Percentiles rank a stretch among this genome's conserved stretches.
phyloP scores from a whole-genome alignment of 192 early-diverging fungal genomes.

The Backusella mclennaniae region DNA sequence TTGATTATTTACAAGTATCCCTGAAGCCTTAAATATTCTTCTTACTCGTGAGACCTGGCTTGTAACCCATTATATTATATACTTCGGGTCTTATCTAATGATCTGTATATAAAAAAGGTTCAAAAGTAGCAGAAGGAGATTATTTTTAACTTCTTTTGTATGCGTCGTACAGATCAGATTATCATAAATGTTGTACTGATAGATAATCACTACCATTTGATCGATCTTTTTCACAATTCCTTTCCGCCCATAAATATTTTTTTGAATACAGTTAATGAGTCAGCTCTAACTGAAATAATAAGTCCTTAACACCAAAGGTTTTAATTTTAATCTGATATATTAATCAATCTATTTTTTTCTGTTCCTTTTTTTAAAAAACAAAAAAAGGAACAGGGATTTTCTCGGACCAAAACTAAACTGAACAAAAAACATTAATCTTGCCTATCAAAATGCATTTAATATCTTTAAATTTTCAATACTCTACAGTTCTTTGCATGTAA shows the following conservation, averaged over 20 bases:
- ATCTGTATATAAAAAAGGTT: not conserved
- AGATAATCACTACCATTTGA: slow-evolving; percentile 7
- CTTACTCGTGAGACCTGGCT: not conserved
- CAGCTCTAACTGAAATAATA: not conserved
- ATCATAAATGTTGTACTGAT: not conserved
- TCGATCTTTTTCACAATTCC: not conserved
- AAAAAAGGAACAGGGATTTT: no score
- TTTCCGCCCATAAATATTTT: not conserved
- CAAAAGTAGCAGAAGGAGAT: not conserved
- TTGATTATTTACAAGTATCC: not conserved
- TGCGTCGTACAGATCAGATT: not conserved
- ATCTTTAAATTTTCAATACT: no score
- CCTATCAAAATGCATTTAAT: no score
- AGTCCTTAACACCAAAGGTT: no score
- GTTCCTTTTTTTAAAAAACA: no score
- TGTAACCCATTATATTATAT: not conserved
- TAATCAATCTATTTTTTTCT: no score
- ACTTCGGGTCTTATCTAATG: not conserved
- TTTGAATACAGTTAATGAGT: not conserved
- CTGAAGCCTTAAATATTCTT: not conserved
- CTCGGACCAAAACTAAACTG: no score
- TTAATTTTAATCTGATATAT: no score
- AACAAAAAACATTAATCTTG: no score
- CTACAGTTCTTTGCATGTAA: not conserved
- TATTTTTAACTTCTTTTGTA: not conserved